phyloP scores from a whole-genome alignment of 2,329 filamentous ascomycete genomes.

The Corynespora cassiicola region DNA sequence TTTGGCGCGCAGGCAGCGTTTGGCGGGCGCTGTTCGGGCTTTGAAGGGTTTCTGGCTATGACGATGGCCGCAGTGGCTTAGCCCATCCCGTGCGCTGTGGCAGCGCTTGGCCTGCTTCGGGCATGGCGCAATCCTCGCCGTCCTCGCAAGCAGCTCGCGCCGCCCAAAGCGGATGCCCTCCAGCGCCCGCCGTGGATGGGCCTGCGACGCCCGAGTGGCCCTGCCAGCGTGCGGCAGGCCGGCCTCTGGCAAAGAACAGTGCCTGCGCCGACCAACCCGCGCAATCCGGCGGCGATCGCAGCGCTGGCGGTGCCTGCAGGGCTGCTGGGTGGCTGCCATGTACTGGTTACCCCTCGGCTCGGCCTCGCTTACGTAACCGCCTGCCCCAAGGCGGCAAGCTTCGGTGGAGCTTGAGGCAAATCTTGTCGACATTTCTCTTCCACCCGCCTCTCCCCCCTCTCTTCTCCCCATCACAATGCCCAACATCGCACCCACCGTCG shows the following conservation, averaged over 20 bases:
- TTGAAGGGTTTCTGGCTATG: conserved; percentile 27
- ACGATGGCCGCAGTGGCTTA: conserved; percentile 34
- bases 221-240: too few relatives aligned
- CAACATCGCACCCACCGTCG: conserved; percentile 65
- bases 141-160: too few relatives aligned
- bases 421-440: conserved; percentile 5
- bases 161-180: too few relatives aligned
- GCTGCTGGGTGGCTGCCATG: too few relatives aligned
- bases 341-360: conserved; percentile 9
- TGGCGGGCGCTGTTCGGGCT: conserved; percentile 15
- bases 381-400: conserved; percentile 4
- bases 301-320: conserved; percentile 5
- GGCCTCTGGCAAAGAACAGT: too few relatives aligned
- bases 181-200: too few relatives aligned
- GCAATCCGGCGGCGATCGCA: conserved; percentile 4
- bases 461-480: conserved; percentile 47
- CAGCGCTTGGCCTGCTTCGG: conserved; percentile 12
- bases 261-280: conserved; percentile 3
- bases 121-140: too few relatives aligned
- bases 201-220: too few relatives aligned
- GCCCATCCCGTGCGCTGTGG: conserved; percentile 15
- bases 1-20: conserved; percentile 9
- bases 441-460: conserved; percentile 12
- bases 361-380: conserved; percentile 16
- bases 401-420: conserved; percentile 13